phyloP scores from a whole-genome alignment of 2,329 filamentous ascomycete species.

The Sphaerulina populicola region DNA sequence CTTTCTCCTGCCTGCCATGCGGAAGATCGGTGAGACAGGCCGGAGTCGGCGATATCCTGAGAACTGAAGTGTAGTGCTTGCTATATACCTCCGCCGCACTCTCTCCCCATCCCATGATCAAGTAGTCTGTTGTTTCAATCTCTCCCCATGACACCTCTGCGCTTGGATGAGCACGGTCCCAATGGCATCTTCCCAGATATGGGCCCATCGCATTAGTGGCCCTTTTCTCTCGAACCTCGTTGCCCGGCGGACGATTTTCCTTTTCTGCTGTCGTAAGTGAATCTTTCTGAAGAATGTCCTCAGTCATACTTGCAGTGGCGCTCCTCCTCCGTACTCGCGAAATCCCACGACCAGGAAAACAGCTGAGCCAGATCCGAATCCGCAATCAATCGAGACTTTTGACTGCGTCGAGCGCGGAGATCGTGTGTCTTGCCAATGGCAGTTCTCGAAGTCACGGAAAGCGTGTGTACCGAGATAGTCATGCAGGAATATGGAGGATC shows the following conservation, averaged over 20 bases:
- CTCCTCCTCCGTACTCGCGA: background rate
- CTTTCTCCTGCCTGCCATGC: background rate
- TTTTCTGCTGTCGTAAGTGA: conserved; percentile 7
- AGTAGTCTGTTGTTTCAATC: background rate
- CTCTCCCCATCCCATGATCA: background rate
- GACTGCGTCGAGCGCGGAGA: background rate
- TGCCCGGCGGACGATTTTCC: conserved; percentile 8
- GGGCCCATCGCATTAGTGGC: conserved; percentile 2
- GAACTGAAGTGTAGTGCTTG: conserved; percentile 9
- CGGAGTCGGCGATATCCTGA: conserved; percentile 10
- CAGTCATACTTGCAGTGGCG: conserved; percentile 4
- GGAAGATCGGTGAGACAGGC: conserved; percentile 2
- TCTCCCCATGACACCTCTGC: background rate
- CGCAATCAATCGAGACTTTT: conserved; percentile 1
- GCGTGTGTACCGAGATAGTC: conserved; percentile 2
- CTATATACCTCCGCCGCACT: conserved; percentile 5
- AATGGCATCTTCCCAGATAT: conserved; percentile 2
- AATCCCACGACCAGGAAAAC: background rate
- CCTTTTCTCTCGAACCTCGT: background rate
- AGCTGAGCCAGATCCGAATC: background rate
- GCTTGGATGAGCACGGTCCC: background rate
- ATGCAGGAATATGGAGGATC: background rate
- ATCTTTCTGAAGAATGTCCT: conserved; percentile 1
- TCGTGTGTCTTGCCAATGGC: conserved; percentile 6
- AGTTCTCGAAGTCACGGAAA: background rate